Base-by-base conservation (phyloP, 2,329 filamentous ascomycete genomes). In the Bipolaris bicolor region DNA sequence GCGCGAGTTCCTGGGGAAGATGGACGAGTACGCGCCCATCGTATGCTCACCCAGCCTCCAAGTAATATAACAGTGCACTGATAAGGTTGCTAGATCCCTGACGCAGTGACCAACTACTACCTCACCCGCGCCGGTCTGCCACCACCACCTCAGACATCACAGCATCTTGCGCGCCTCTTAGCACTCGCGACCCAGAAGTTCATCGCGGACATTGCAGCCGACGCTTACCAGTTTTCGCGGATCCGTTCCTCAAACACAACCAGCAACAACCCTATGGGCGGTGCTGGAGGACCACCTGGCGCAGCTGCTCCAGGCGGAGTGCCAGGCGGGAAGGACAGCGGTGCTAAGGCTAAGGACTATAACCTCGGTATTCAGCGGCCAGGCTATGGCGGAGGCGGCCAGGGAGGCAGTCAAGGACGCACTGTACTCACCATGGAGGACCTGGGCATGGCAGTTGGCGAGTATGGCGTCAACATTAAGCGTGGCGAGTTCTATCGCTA, bases 351-450 rank as follows among this genome's bases (percentile, higher is more conserved):
- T 10, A 82, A 81, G 62, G 79, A 77, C 55, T 75, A 79, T 34
- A 82, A 81, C 51, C 66, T 83, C 4, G 81, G 81, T 33, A 79
- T 80, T 13, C 80, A 80, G 58, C 71, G 81, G 46, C 78, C 80
- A 10, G 80, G 86, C 66, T 73, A 79, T 90, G 63, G 92, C 15
- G 95, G 94, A 62, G 94, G 94, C 66, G 93, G 93, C 0, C 91
- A 92, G 70, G 92, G 93, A 26, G 91, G 91, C 1, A 90, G 88
- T 53, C 91, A 96, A 80, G 96, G 96, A 63, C 85, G 92, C 62
- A 97, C 95, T 16, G 94, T 99, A 53, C 82, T 99, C 61, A 98
- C 95, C 0, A 98, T 99, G 95, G 95, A 99, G 79, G 95, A 99
- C 76, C 78, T 99, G 69, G 95, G 95, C 15, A 98, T 98, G 92